Base-by-base conservation (phyloP, 2,329 filamentous ascomycete species). In the Ophiostoma sp. region DNA sequence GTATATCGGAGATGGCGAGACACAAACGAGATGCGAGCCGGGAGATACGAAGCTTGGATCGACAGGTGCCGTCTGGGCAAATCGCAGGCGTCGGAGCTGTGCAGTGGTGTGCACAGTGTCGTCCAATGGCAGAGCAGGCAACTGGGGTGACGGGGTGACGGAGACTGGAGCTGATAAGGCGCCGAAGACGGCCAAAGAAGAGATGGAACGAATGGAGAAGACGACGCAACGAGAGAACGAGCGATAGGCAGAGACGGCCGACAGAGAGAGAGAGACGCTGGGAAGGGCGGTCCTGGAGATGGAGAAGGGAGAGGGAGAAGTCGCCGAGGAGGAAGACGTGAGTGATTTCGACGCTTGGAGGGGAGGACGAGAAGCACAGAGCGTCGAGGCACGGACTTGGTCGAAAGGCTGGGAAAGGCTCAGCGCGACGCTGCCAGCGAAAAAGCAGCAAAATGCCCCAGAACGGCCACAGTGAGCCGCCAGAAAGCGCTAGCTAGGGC, bases 41-140 rank as follows among this genome's bases (percentile, higher is more conserved):
- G 27, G 27, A 7, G 47, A 52, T 52, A n/a, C 47, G 7, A 47
- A 52, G 47, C 47, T 27, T 52, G n/a, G 45, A 18, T 52, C 47
- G 49, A 55, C n/a, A 55, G 49, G n/a, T 55, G n/a, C 49, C 6
- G 49, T 18, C 49, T 55, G 49, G 49, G n/a, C 27, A 3, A 18
- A 27, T 55, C 49, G 49, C 49, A 18, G 49, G n/a, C 49, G 49
- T 27, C n/a, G n/a, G 45, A 55, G 49, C 49, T 55, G 49, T 52
- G 8, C 16, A 55, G 49, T 36, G 49, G 8, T 11, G 49, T 7
- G 49, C 18, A 5, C 49, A 55, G 18, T 27, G 38, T 41, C 18
- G 65, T 55, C 65, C 68, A 69, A 69, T 67, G 60, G 65, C 65
- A 67, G 47, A 49, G 67, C 65, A 42, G 68, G n/a, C 47, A 64